Evolutionary conservation across 257 asterid genomes (phyloP), one percentile per base, ranked within the genome.

Genomic region (Rauvolfia tetraphylla): DNA sequence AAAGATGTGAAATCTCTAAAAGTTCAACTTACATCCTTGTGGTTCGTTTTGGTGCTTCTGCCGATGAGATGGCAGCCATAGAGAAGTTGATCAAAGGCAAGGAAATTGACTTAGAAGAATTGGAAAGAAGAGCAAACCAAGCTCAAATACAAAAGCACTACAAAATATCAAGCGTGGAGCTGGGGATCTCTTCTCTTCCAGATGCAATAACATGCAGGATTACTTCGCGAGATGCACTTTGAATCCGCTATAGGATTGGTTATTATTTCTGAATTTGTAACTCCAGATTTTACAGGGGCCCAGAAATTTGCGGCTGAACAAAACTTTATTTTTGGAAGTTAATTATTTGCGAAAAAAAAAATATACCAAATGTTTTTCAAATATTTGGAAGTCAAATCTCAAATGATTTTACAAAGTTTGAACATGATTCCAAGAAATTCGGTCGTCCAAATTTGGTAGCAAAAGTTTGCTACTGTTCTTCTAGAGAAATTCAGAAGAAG

Each of bases 1-100:
- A 90, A 82, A 84, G 98, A 81, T 95, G 96, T 34, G 98, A 98
- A 70, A 95, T 95, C 66, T 86, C 97, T 39, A 97, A 90, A 49
- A 85, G 75, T 85, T 84, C 98, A n/a, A 93, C 83, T 44, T 95
- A 90, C 85, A 76, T 91, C 65, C 92, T 95, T 7, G 97, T 85
- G 27, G 98, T 98, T 38, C 93, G 95, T 70, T 93, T 95, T 83
- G 87, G 86, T 81, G 93, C 96, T 81, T 87, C 91, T 14, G 76
- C 84, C 22, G 92, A 91, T 77, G 98, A 91, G 98, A 84, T 87
- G 83, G 57, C 77, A 25, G 89, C 84, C 61, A 51, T 90, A 54
- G 89, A 83, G 77, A 85, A 87, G 69, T 90, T 91, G 49, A 79
- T 91, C 71, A 88, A 93, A 48, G 98, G 98, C 36, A 85, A 62